A percentile compares a stretch with the other conserved stretches of the same genome.
Evolutionary conservation across 2,329 filamentous ascomycete species (phyloP).

Genomic region (Cercospora zeae-maydis): DNA sequence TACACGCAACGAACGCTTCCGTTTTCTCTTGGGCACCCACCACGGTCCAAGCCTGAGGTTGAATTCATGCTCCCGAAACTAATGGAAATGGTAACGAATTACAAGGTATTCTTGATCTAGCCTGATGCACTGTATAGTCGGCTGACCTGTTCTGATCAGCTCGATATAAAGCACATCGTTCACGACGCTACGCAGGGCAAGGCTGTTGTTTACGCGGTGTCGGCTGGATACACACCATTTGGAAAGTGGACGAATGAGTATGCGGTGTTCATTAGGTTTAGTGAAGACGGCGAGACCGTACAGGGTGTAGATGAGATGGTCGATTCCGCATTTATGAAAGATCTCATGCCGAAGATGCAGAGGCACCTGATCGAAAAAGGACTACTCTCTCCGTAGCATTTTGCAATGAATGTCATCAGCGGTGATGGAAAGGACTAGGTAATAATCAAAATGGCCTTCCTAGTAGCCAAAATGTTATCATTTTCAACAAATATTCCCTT

Average conservation of each 20-base stretch:
- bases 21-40: background rate
- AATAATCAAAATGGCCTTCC: too few species aligned
- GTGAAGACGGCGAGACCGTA: conserved; percentile 3
- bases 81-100: background rate
- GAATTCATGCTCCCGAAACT: background rate
- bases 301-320: conserved; percentile 16
- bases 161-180: background rate
- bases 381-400: background rate
- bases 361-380: background rate
- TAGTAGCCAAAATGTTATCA: too few species aligned
- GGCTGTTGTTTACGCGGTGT: background rate
- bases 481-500: too few species aligned
- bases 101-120: background rate
- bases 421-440: too few species aligned
- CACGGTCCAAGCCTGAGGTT: background rate
- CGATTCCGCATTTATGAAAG: conserved; percentile 10
- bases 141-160: background rate
- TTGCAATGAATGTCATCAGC: too few species aligned
- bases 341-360: conserved; percentile 1
- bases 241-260: conserved; percentile 16
- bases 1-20: background rate
- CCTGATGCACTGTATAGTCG: background rate
- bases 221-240: background rate
- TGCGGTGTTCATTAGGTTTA: conserved; percentile 13
- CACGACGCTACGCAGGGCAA: background rate